phyloP scores from a whole-genome alignment of 2,329 filamentous ascomycete species.

The Massarina eburnea region DNA sequence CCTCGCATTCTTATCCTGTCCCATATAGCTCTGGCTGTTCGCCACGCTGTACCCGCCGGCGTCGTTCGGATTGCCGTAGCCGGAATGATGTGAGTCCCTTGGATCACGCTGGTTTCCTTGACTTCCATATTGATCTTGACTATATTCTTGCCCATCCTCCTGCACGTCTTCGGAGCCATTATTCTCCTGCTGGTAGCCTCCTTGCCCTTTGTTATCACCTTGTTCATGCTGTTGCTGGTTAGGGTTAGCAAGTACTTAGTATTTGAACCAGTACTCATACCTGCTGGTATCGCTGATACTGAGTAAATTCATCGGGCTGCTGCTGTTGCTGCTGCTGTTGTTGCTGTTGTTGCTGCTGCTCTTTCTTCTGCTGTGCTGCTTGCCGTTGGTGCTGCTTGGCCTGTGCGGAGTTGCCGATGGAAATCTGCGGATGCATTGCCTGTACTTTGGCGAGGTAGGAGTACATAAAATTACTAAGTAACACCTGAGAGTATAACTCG shows the following conservation, averaged over 20 bases:
- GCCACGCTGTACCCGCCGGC: constrained; percentile 41
- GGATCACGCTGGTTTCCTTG: constrained; percentile 12
- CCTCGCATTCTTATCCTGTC: constrained; percentile 24
- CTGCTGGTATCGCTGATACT: constrained; percentile 45
- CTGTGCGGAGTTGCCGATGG: constrained; percentile 76
- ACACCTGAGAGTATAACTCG: constrained; percentile 87
- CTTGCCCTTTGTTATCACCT: constrained; percentile 10
- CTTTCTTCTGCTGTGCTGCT: constrained; percentile 41
- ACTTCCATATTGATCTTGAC: constrained; percentile 14
- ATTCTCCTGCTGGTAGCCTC: constrained; percentile 10
- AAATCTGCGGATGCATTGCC: constrained; percentile 96
- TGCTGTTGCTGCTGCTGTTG: constrained; percentile 46
- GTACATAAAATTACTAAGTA: constrained; percentile 99
- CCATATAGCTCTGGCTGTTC: constrained; percentile 40
- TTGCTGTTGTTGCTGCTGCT: constrained; percentile 44
- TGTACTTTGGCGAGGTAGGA: constrained; percentile 98
- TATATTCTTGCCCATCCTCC: constrained; percentile 19
- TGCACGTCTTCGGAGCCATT: constrained; percentile 8
- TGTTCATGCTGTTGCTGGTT: constrained; percentile 21
- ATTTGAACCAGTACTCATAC: constrained; percentile 7
- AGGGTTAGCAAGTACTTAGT: constrained; percentile 2
- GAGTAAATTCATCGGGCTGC: constrained; percentile 43
- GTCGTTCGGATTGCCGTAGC: constrained; percentile 29
- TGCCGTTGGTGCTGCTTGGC: constrained; percentile 64
- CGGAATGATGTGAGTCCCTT: constrained; percentile 36